These are phyloP conservation scores for Macrophomina tecta DNA, from an alignment of 2,329 filamentous ascomycete species.

Conservation along the genomic window DNA sequence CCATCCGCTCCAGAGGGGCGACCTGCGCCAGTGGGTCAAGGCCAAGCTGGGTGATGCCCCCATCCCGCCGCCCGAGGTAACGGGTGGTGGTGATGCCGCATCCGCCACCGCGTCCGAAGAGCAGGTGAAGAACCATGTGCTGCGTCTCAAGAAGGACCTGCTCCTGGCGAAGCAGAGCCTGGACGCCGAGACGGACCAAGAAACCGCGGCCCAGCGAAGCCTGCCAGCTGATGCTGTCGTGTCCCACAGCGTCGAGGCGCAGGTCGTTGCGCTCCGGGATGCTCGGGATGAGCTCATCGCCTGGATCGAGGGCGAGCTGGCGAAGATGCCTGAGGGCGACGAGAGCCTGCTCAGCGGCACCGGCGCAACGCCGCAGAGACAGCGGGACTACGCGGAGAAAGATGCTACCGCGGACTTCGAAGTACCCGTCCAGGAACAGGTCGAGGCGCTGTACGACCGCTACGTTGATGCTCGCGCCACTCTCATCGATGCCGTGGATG, in stretches of 20 bases:
- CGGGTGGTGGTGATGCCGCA: constrained; percentile 35
- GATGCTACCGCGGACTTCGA: not conserved
- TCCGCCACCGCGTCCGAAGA: constrained; percentile 33
- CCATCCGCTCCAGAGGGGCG: constrained; percentile 34
- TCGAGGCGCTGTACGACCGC: constrained; percentile 39
- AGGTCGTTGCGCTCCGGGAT: constrained; percentile 49
- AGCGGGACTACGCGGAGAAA: not conserved
- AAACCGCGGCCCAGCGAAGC: constrained; percentile 22
- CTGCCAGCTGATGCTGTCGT: constrained; percentile 27
- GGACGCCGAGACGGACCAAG: constrained; percentile 38
- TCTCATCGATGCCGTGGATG: constrained; percentile 32
- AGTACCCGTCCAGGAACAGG: constrained; percentile 34
- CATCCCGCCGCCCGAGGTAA: constrained; percentile 40
- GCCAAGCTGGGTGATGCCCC: constrained; percentile 44
- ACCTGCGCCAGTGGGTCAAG: constrained; percentile 38
- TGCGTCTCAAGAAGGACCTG: constrained; percentile 48
- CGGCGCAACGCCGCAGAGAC: not conserved
- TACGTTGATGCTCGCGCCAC: constrained; percentile 38
- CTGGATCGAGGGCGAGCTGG: constrained; percentile 59
- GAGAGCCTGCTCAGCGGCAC: constrained; percentile 34
- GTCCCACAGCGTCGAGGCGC: constrained; percentile 33
- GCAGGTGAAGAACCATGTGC: constrained; percentile 37
- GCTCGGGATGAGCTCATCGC: constrained; percentile 57
- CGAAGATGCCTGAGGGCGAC: constrained; percentile 47
- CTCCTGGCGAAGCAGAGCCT: constrained; percentile 42